A percentile compares a stretch with the other conserved stretches of the same genome.
phyloP scores from a whole-genome alignment of 2,329 filamentous ascomycete species.

The Microascus cirrosus region DNA sequence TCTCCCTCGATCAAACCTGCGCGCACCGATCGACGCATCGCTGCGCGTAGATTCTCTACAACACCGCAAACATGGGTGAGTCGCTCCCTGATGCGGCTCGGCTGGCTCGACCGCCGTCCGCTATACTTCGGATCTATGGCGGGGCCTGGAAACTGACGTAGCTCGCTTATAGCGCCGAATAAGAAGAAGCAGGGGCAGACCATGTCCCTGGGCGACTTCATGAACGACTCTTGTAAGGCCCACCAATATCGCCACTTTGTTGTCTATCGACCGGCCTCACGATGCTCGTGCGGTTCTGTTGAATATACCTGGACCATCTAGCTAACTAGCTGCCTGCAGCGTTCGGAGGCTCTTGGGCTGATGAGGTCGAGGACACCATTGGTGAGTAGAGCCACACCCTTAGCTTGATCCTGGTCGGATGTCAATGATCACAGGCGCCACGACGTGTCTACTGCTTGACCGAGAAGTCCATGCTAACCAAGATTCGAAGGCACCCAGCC shows the following conservation, averaged over 20 bases:
- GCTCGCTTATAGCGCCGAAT: constrained; percentile 49
- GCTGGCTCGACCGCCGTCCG: not conserved
- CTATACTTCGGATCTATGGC: constrained; percentile 3
- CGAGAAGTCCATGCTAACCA: not conserved
- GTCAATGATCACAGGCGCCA: not conserved
- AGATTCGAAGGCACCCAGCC: constrained; percentile 2
- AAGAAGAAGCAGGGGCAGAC: constrained; percentile 92
- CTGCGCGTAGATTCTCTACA: constrained; percentile 31
- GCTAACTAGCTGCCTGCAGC: constrained; percentile 17
- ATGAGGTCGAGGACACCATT: constrained; percentile 90
- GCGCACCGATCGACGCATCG: constrained; percentile 13
- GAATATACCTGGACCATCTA: not conserved
- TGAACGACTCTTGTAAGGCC: constrained; percentile 61
- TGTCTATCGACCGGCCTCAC: not conserved
- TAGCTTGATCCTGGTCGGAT: not conserved
- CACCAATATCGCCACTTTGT: not conserved
- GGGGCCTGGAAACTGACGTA: constrained; percentile 7
- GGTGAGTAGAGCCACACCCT: constrained; percentile 34
- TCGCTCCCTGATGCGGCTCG: constrained; percentile 7
- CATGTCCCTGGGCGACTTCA: constrained; percentile 95
- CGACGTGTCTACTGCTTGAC: not conserved
- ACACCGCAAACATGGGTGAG: constrained; percentile 53
- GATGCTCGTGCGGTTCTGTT: not conserved
- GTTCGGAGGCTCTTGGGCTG: constrained; percentile 81
- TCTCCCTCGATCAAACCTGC: not conserved